Base-by-base conservation (phyloP, 495 filamentous ascomycete species). In the Aspergillus carlsbadensis region DNA sequence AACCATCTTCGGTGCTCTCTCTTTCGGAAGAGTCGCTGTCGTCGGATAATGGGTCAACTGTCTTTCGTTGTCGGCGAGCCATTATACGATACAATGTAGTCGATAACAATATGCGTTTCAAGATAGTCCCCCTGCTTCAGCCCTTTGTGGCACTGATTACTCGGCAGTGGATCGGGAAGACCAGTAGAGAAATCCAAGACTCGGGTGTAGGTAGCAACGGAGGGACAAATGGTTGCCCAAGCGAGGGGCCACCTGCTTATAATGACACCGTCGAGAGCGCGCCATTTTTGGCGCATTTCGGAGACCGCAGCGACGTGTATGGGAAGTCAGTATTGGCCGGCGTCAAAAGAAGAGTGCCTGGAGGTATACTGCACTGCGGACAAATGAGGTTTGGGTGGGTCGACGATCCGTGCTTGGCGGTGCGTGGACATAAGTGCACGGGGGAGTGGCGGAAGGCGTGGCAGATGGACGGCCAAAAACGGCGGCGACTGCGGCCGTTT, bases 1-100 rank as follows among this genome's bases (percentile, higher is more conserved):
- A 21, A 54, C 22, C 46, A 40, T 58, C 58, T 49, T 49, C 58
- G 22, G 35, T 43, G 37, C 58, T 60, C 48, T 66, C 64, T 61
- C 43, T 6, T 17, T 64, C 58, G n/a, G 64, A 58, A 10, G 5
- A 49, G 36, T 63, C 54, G 43, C 61, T 64, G 1, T 62, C 44
- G 45, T 51, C 53, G 26, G 58, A 62, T 40, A 34, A 61, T 10
- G 1, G 52, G 42, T 40, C 17, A 10, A 47, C 14, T 5, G 41
- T 15, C 18, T 58, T 64, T 18, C 55, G 58, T 51, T 15, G 35
- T 11, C 41, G 56, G 42, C 58, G 60, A 51, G 51, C 58, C 52
- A 66, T 66, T n/a, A 52, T 57, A 33, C 13, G 51, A 64, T 57
- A 50, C n/a, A 29, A 24, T 21, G 20, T 29, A 31, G 20, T 37